Evolutionary conservation across 2,329 filamentous ascomycete genomes (phyloP).

Genomic region (Gremmenia infestans): DNA sequence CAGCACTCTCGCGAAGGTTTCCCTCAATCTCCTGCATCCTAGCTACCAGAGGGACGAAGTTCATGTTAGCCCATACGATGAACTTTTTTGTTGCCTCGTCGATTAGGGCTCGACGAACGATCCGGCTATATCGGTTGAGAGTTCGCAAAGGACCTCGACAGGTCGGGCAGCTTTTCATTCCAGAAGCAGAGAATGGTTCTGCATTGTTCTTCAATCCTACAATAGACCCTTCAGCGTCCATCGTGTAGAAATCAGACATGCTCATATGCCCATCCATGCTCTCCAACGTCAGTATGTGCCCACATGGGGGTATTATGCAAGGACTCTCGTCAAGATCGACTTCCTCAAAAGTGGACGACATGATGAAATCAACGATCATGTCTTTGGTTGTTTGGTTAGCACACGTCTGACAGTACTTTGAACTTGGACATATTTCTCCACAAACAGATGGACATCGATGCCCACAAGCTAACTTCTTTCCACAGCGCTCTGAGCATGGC

Average conservation of each 20-base stretch:
- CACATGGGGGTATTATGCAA: constrained; percentile 57
- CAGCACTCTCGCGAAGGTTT: constrained; percentile 12
- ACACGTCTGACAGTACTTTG: constrained; percentile 53
- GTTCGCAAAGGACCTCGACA: constrained; percentile 56
- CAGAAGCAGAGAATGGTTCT: constrained; percentile 44
- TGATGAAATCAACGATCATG: constrained; percentile 51
- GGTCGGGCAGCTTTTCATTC: constrained; percentile 49
- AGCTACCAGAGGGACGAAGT: constrained; percentile 21
- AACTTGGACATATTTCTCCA: constrained; percentile 54
- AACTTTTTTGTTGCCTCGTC: constrained; percentile 63
- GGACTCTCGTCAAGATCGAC: constrained; percentile 55
- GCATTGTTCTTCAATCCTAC: constrained; percentile 33
- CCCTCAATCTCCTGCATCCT: constrained; percentile 23
- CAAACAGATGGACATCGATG: constrained; percentile 63
- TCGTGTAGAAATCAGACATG: constrained; percentile 45
- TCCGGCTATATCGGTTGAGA: constrained; percentile 56
- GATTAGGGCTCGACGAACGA: constrained; percentile 54
- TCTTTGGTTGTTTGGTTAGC: constrained; percentile 39
- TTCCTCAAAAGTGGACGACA: constrained; percentile 49
- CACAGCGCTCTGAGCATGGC: constrained; percentile 59
- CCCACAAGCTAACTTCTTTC: constrained; percentile 47
- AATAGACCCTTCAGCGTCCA: constrained; percentile 34
- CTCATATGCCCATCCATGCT: constrained; percentile 58
- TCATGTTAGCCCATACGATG: constrained; percentile 45
- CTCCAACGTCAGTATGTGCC: constrained; percentile 55